Base-by-base conservation (phyloP, 345 rosid species). In the Sonneratia alba region DNA sequence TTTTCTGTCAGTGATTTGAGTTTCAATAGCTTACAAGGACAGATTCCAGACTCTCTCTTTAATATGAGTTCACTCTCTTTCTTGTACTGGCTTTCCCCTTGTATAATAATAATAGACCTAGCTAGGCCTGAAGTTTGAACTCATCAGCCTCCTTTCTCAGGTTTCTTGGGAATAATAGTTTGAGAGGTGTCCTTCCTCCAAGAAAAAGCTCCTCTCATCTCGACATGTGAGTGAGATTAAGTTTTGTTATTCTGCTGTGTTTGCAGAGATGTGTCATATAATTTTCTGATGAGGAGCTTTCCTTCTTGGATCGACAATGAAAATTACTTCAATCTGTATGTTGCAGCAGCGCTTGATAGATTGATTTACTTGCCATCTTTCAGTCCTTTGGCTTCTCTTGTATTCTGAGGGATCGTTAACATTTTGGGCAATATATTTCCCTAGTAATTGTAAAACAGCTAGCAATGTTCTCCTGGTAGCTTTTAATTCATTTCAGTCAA, bases 251-350 rank as follows among this genome's bases (percentile, higher is more conserved):
- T 57, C 7, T 70, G 64, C 67, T 45, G 18, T 66, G 36, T 66
- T 82, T 66, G 51, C 82, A 90, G 98, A 85, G 98, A 92, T 82
- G 82, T 87, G 57, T 87, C 96, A 0, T 90, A 90, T 80, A 92
- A 92, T 78, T 81, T 82, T 78, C 80, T 90, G n/a, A 79, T 65
- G 3, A 93, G 95, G 40, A 84, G 57, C 76, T 73, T 88, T 75
- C 96, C 98, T 75, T 78, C 92, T 21, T 90, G 96, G 96, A 71
- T 86, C 79, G 81, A 27, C 69, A 71, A 71, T 64, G 69, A 21
- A 32, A 24, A 34, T 63, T 75, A 79, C 57, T 76, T 90, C 70
- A 78, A 79, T 69, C 68, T 92, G 96, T 90, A 79, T 70, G 91
- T 70, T 21, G 24, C 51, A 36, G 47, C 43, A 24, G n/a, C 13